Evolutionary conservation across 2,329 filamentous ascomycete genomes (phyloP).

Genomic region (Exophiala sp.): DNA sequence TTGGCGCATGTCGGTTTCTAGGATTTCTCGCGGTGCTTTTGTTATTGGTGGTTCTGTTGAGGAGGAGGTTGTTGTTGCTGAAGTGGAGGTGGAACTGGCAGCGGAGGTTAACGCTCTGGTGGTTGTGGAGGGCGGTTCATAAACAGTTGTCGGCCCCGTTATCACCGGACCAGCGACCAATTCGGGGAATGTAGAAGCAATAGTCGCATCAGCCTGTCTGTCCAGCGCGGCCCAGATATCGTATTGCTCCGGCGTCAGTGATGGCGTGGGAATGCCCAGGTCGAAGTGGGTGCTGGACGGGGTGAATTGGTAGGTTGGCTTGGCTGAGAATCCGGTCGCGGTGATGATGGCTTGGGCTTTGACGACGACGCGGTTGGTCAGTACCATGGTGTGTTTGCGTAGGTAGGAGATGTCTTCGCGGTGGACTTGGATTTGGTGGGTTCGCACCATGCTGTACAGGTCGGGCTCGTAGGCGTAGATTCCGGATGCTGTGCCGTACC

Average conservation of each 20-base stretch:
- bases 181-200: slow-evolving; percentile 37
- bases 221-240: slow-evolving; percentile 32
- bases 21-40: too few species aligned
- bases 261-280: slow-evolving; percentile 43
- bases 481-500: slow-evolving; percentile 50
- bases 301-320: slow-evolving; percentile 46
- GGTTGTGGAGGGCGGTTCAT: too few species aligned
- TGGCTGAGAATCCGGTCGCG: slow-evolving; percentile 53
- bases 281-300: slow-evolving; percentile 39
- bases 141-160: too few species aligned
- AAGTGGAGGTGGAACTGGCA: too few species aligned
- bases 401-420: slow-evolving; percentile 51
- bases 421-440: slow-evolving; percentile 51
- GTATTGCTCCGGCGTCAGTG: slow-evolving; percentile 33
- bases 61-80: too few species aligned
- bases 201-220: slow-evolving; percentile 42
- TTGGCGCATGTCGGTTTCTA: slow-evolving; percentile 12
- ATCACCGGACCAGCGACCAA: slow-evolving; percentile 40
- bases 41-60: too few species aligned
- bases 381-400: slow-evolving; percentile 42
- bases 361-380: slow-evolving; percentile 44
- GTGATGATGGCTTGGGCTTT: slow-evolving; percentile 49
- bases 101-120: too few species aligned
- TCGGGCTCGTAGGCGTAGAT: slow-evolving; percentile 57
- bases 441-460: slow-evolving; percentile 52